phyloP scores from a whole-genome alignment of 352 stramenopile genomes.

The Sclerospora graminicola region DNA sequence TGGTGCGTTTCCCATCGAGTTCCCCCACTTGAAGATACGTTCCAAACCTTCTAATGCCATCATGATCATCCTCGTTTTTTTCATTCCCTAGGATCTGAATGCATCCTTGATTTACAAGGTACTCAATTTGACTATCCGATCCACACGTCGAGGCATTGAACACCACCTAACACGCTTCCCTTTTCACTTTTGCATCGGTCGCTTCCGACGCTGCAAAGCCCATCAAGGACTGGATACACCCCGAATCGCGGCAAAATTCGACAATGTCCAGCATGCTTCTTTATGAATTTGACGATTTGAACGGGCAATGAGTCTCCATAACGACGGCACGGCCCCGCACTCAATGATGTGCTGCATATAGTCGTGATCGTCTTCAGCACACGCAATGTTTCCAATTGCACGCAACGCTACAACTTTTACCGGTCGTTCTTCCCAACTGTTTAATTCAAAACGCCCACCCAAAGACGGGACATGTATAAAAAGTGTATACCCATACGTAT shows the following conservation, averaged over 20 bases:
- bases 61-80: constrained; percentile 97
- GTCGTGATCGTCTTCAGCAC: constrained; percentile 91
- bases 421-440: no score
- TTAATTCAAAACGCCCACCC: no score
- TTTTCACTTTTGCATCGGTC: constrained; percentile 94
- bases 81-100: constrained; percentile 83
- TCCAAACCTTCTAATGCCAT: constrained; percentile 98
- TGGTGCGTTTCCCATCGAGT: constrained; percentile 73
- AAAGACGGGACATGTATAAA: no score
- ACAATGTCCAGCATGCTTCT: constrained; percentile 93
- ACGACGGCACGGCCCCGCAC: constrained; percentile 89
- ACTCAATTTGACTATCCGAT: constrained; percentile 91
- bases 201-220: constrained; percentile 86
- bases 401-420: no score
- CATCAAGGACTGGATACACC: constrained; percentile 92
- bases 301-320: constrained; percentile 91
- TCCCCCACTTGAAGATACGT: constrained; percentile 92
- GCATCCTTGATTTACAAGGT: constrained; percentile 80
- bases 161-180: constrained; percentile 97
- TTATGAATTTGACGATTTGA: constrained; percentile 98
- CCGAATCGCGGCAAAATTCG: constrained; percentile 97
- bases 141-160: constrained; percentile 97
- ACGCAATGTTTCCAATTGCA: constrained; percentile 99
- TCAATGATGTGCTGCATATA: constrained; percentile 94
- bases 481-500: no score